Base-by-base conservation (phyloP, 257 asterid genomes). In the Nicotiana sylvestris region DNA sequence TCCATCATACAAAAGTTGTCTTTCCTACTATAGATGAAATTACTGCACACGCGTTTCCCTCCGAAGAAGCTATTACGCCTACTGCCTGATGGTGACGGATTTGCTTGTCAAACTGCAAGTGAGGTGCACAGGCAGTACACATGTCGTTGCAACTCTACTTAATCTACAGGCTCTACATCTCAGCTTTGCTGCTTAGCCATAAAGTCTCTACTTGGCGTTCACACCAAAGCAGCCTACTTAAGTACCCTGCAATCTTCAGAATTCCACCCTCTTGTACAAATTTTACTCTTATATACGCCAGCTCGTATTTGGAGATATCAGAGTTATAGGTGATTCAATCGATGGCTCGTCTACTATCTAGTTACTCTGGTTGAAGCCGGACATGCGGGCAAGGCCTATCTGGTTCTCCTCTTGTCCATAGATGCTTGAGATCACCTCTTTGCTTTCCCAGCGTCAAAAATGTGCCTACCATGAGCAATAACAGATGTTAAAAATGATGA, bases 341-440 rank as follows among this genome's bases (percentile, higher is more conserved):
- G 25, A 74, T 66, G 67, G 57, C 66, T 66, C 13, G 56, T 81
- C 62, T 57, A 56, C 78, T 60, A 58, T 37, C 58, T 55, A 60
- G 58, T 39, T 60, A 76, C 37, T 85, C 85, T 49, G 80, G 74
- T 86, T 83, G 88, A 77, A 91, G 97, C 70, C 84, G 96, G 49
- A 94, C 86, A 64, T 96, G 99, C 4, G 90, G 92, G 66, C 99
- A 96, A 56, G 87, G 91, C 55, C 95, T 86, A n/a, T 90, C 92
- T 3, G 99, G 99, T 81, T 93, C 98, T 32, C 98, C 98, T 81
- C 88, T 90, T 15, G 91, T 86, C 99, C 99, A 96, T 9, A 93
- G 82, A 81, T 88, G 91, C 94, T 90, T 89, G 83, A 93, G 85
- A 39, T 93, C 97, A 25, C 99, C 98, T 85, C 93, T 93, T 91